These are phyloP conservation scores for Cardiosporidium cionae DNA, from an alignment of 169 alveolate species.

Conservation along the genomic window DNA sequence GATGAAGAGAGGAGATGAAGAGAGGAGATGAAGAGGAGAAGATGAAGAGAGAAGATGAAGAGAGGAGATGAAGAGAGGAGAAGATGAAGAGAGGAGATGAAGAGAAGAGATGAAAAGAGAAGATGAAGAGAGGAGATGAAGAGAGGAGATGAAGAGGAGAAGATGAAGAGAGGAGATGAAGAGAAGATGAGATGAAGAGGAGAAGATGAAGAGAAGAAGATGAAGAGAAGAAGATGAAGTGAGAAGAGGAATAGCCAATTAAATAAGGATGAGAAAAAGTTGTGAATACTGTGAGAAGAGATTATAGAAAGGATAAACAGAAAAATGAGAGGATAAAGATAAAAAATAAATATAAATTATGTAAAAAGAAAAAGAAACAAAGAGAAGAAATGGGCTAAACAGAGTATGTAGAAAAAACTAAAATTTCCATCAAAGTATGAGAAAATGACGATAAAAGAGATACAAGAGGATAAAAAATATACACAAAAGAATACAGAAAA, in stretches of 20 bases:
- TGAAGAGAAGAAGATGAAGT: neutral
- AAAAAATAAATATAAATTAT: neutral
- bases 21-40: no score
- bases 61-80: no score
- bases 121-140: neutral
- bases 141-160: conserved; percentile 46
- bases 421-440: neutral
- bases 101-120: no score
- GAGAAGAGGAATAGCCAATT: neutral
- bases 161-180: no score
- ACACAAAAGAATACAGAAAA: neutral
- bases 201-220: neutral
- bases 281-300: neutral
- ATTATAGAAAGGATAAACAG: neutral
- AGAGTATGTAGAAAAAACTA: no score
- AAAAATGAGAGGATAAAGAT: neutral
- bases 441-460: neutral
- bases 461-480: neutral
- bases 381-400: neutral
- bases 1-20: no score
- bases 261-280: neutral
- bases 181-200: no score
- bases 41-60: no score
- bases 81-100: no score
- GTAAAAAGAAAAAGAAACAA: neutral